These are phyloP conservation scores for Xylariaceae sp. DNA, from an alignment of 2,329 filamentous ascomycete genomes.

Conservation along the genomic window DNA sequence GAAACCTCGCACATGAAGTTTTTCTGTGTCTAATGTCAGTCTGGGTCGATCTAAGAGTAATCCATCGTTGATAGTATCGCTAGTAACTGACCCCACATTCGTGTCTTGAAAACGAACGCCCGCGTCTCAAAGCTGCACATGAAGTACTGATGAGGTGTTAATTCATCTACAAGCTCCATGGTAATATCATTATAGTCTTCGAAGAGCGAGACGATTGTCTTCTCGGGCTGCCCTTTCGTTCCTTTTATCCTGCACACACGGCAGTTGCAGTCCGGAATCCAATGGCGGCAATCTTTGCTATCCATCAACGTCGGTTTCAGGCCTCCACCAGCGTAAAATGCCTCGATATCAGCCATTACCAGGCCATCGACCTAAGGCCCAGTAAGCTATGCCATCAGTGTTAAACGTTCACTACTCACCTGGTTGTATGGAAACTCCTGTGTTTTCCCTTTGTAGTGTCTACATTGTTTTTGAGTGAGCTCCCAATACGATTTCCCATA, in stretches of 20 bases:
- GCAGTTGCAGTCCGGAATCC: conserved; percentile 21
- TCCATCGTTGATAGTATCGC: too few species aligned
- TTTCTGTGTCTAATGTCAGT: too few species aligned
- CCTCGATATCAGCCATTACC: conserved; percentile 29
- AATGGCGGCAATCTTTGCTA: conserved; percentile 13
- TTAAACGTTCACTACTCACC: conserved; percentile 1
- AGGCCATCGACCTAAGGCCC: conserved; percentile 24
- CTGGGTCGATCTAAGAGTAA: too few species aligned
- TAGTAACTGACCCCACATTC: conserved; percentile 32
- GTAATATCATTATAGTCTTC: conserved; percentile 21
- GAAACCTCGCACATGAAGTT: conserved; percentile 35
- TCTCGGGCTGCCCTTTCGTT: background rate
- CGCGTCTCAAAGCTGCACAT: conserved; percentile 22
- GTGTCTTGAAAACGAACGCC: conserved; percentile 32
- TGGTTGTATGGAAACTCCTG: conserved; percentile 30
- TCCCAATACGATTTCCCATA: conserved; percentile 24
- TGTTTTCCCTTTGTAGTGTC: conserved; percentile 24
- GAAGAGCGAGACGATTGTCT: conserved; percentile 2
- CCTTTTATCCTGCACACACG: conserved; percentile 6
- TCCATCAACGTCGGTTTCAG: background rate
- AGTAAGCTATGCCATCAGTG: background rate
- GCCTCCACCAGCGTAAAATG: background rate
- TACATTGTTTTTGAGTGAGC: conserved; percentile 26
- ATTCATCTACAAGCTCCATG: background rate
- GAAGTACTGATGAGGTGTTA: conserved; percentile 28